Evolutionary conservation across 768 basidiomycete genomes (phyloP), one percentile per base, ranked within the genome.

Genomic region (Amanita rubescens): DNA sequence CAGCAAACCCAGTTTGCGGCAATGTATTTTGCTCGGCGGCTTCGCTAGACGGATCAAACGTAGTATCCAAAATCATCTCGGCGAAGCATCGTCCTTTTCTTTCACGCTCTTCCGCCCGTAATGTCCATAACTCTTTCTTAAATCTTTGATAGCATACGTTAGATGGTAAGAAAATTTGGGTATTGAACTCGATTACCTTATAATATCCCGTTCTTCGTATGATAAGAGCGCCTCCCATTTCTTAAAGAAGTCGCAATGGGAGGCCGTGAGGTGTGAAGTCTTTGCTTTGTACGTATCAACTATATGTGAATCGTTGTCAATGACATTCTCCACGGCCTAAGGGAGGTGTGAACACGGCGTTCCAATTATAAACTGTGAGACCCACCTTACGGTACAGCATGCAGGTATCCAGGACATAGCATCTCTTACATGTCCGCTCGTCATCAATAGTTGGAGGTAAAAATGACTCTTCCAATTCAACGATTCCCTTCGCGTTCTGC

Each of bases 91-190:
- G 75, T 2, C 96, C 96, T 38, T 78, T 80, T 51, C 71, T 76
- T 66, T 93, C 90, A 52, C 96, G 77, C 60, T 94, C 85, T 15
- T 67, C 71, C 0, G 92, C 91, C 5, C 79, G 78, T 77, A 95
- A 81, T 0, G 90, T 94, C 96, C 96, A 99, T 8, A 98, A 73
- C 61, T 99, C 94, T 58, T 88, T 90, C 64, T 83, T 82, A 71
- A 91, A 94, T 17, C 89, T 78, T 9, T 20, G 37, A 8, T 8
- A 32, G 24, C 24, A 19, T n/a, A 8, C 19, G 17, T 35, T 19
- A 17, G 49, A 22, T 20, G 20, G 11, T 25, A 41, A 15, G 17
- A 22, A 11, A 5, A 22, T 15, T n/a, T 19, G 17, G 30, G 5
- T 11, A 42, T 24, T 3, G 27, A 20, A 6, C 2, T n/a, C 30